Evolutionary conservation across 768 basidiomycete genomes (phyloP), one percentile per base, ranked within the genome.

Genomic region (Boletus sp.): DNA sequence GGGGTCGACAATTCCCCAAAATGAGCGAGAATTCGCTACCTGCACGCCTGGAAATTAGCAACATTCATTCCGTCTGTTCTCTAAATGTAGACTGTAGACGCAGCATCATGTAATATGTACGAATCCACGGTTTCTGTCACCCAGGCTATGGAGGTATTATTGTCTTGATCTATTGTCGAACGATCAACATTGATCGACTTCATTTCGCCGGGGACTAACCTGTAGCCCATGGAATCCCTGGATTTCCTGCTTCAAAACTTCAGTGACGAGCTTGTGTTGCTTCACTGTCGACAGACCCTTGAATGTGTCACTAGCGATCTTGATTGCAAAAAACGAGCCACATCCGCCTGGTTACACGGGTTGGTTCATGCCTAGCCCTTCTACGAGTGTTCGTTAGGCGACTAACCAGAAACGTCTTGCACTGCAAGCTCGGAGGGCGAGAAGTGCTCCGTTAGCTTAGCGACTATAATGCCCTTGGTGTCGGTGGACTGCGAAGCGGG

Each of bases 301-400:
- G 79, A 99, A 98, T 1, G 79, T 79, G n/a, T 83, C 70, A 54
- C 91, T 93, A 5, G 88, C 82, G 57, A 99, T 90, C 13, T 82
- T 80, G 57, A 99, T 95, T 40, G 94, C 90, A 64, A 96, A 99
- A 73, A 98, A 99, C 5, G 86, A 81, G n/a, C 97, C 97, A 67
- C 97, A 98, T 23, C 97, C 97, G 50, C 94, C 96, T 97, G 43
- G 21, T 32, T 14, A 46, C 15, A 63, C 45, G 39, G 42, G 48
- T 58, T 14, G 48, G 53, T 42, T 44, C 33, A 44, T 33, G 58
- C 29, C 34, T 27, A 42, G n/a, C 27, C 30, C 30, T 33, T n/a
- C 4, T n/a, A 25, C 2, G 29, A 29, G 25, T 33, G 30, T 41
- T 41, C 14, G 44, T 37, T 46, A n/a, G 44, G n/a, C 23, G 29